Evolutionary conservation across 2,329 filamentous ascomycete genomes (phyloP), one percentile per base, ranked within the genome.

Genomic region (Phyllosticta capitalensis): DNA sequence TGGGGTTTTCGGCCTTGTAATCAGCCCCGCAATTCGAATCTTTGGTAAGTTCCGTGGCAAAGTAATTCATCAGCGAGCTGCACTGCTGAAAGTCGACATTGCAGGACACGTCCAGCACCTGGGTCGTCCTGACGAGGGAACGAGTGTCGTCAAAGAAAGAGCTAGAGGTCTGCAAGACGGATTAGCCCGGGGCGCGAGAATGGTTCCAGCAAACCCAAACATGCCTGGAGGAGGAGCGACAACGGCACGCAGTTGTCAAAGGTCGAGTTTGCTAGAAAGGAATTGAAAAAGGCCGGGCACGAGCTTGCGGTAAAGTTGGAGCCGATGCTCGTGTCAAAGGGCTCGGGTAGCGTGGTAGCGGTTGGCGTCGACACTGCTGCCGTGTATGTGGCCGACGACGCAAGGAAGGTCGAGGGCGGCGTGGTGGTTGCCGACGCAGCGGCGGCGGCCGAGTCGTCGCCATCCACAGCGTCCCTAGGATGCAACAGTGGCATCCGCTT

Each of bases 61-160:
- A 79, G 2, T 75, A 69, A 54, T 78, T 72, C 75, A 96, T 84
- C 63, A 87, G 82, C 1, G 74, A 67, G 30, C 79, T 79, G 78
- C 94, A 99, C 62, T 77, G 75, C 6, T 78, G 76, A 58, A 84
- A 74, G 66, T 92, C 79, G 61, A 86, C 85, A 3, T 78, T 77
- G 72, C 94, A 99, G 9, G 90, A 83, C 17, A 84, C 83, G 65
- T 96, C 89, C 56, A 99, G 83, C 20, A 89, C 85, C 62, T 84
- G 83, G 1, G 90, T 89, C 61, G 92, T 88, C 65, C 81, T 80
- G 55, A 88, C 78, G 38, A 87, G 78, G 5, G 88, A 88, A 68
- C 83, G 86, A 63, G 87, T 81, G 19, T 86, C 86, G 59, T 90
- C 78, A 77, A 97, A 97, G 76, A 96, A 96, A 49, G 84, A 84